A percentile compares a stretch with the other conserved stretches of the same genome.
Conservation (phyloP, 441 rosid genomes). For the Breynia disticha region DNA sequence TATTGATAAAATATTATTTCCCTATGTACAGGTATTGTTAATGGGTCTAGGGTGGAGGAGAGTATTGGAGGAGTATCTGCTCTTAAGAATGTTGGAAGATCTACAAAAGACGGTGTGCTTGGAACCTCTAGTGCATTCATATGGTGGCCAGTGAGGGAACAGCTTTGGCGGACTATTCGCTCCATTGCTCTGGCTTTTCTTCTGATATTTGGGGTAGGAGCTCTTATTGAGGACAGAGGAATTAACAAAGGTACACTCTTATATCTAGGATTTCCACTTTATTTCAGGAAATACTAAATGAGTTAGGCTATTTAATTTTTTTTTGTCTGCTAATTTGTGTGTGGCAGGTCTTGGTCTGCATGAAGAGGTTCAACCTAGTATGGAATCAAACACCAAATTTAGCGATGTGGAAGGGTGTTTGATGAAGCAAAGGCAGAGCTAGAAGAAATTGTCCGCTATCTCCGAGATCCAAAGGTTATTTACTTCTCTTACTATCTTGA, state of each 20-base stretch:
- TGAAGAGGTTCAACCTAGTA: conserved; percentile 91
- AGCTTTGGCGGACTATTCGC: conserved; percentile 86
- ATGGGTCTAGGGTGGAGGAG: conserved; percentile 46
- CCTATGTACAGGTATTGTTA: conserved; percentile 41
- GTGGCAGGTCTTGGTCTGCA: conserved; percentile 71
- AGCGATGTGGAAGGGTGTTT: conserved; percentile 87
- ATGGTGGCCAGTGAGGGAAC: conserved; percentile 77
- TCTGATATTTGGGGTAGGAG: conserved; percentile 81
- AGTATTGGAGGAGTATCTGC: conserved; percentile 47
- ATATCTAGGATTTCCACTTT: neutral
- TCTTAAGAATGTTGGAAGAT: conserved; percentile 59
- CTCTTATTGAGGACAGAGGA: conserved; percentile 88
- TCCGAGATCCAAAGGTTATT: conserved; percentile 90
- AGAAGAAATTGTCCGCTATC: conserved; percentile 95
- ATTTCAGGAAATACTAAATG: neutral
- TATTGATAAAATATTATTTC: neutral
- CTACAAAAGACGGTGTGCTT: conserved; percentile 53
- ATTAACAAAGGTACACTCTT: conserved; percentile 57
- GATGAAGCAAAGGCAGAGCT: conserved; percentile 96
- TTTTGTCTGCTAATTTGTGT: neutral
- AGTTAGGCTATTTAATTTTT: neutral
- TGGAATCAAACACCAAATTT: conserved; percentile 85
- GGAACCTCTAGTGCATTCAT: conserved; percentile 84
- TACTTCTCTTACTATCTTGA: neutral
- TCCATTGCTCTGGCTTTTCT: conserved; percentile 64